Evolutionary conservation across 1,139 yeast genomes (phyloP), one percentile per base, ranked within the genome.

Genomic region (Kluyveromyces sp.): DNA sequence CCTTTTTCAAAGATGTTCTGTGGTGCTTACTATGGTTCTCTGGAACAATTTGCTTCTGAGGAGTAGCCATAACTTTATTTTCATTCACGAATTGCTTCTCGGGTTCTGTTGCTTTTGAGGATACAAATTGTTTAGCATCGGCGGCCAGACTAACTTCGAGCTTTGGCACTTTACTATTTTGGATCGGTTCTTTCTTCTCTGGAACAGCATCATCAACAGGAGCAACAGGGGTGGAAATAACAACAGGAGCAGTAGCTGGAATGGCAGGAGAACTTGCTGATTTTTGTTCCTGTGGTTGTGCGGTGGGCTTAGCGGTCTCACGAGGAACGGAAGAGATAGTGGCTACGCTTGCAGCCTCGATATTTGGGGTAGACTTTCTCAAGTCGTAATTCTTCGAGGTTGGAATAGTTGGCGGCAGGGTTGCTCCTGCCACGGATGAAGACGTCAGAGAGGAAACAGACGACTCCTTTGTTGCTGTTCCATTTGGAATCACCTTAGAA

Each of bases 401-500:
- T 42, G 68, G 68, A 29, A 64, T 62, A 7, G 57, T 50, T 21
- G 52, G 50, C 4, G 68, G 68, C n/a, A 65, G 43, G 7, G 68
- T 64, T 1, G 68, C 68, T 39, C 67, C 69, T 6, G 65, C 65
- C 48, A 57, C 57, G 30, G 53, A 49, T 4, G 59, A 54, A 4
- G 48, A 35, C n/a, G 46, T 43, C 25, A 55, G 51, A 4, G 52
- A 21, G 3, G 48, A 25, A 7, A 49, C 43, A n/a, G 41, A 29
- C 6, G 34, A n/a, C 5, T 29, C n/a, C 7, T 6, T 3, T 30
- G 21, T 15, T 15, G 21, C 21, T 15, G 21, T 15, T 15, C 8
- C 34, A 4, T 7, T 38, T 30, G 41, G n/a, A 21, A 25, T 7
- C 10, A 21, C 41, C 8, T 38, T 38, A 10, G 41, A n/a, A 6